phyloP scores from a whole-genome alignment of 1,284 basidiomycete species.

The Phellinidium pouzarii region DNA sequence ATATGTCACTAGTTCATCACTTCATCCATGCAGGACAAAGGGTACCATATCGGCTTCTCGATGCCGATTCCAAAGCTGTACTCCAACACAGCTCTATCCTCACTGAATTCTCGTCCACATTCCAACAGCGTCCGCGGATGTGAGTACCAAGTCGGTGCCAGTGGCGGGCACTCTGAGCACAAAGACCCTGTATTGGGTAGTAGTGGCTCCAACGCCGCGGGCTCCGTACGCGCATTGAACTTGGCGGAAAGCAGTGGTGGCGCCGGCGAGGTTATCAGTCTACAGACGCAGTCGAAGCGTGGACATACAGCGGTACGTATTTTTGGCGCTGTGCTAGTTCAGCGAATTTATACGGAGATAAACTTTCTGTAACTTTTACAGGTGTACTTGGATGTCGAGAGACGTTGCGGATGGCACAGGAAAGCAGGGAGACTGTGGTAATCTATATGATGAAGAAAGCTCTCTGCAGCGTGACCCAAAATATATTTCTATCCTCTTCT shows the following conservation, averaged over 20 bases:
- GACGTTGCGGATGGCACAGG: not conserved
- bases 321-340: not conserved
- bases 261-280: not conserved
- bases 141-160: not conserved
- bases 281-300: not conserved
- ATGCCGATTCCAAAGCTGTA: constrained; percentile 8
- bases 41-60: constrained; percentile 7
- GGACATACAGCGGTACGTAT: not conserved
- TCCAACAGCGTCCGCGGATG: not conserved
- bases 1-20: no score
- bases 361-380: not conserved
- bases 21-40: not conserved
- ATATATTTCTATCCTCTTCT: not conserved
- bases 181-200: no score
- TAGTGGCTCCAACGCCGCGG: no score
- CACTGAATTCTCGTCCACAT: constrained; percentile 8
- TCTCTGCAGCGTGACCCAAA: not conserved
- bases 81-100: constrained; percentile 9
- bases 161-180: not conserved
- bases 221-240: no score
- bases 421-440: not conserved
- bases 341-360: not conserved
- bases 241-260: not conserved
- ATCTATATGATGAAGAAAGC: not conserved
- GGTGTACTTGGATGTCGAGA: not conserved